Conservation (phyloP, 176 grass and related monocot species). For the Hordeum marinum region DNA sequence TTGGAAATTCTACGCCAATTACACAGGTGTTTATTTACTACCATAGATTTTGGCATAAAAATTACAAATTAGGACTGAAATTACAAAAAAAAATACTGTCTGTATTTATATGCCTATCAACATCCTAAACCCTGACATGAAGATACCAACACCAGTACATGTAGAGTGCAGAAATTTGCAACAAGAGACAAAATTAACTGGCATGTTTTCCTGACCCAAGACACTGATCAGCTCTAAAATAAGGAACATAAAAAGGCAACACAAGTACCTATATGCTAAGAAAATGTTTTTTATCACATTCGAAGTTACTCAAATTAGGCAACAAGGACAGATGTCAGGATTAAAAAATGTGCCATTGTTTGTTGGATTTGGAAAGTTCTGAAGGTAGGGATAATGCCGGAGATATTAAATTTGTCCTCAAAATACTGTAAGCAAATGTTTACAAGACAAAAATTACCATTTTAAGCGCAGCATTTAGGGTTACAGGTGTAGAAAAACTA, state of each 20-base stretch:
- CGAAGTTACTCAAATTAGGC: background rate
- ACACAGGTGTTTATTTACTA: background rate
- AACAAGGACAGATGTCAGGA: background rate
- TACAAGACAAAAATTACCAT: background rate
- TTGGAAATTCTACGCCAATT: background rate
- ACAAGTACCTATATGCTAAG: background rate
- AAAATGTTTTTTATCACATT: background rate
- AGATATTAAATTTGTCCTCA: background rate
- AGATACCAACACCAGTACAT: background rate
- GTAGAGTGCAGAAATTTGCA: background rate
- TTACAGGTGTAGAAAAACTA: background rate
- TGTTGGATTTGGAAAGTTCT: background rate
- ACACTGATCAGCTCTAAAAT: background rate
- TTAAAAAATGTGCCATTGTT: background rate
- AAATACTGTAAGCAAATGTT: background rate
- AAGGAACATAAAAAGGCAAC: background rate
- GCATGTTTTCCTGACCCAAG: background rate
- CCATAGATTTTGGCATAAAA: background rate
- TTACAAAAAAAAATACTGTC: background rate
- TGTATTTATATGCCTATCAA: background rate
- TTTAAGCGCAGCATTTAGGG: background rate
- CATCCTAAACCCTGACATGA: conserved; percentile 1
- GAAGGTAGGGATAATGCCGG: background rate
- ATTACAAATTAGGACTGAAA: background rate
- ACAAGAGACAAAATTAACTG: background rate